phyloP scores from a whole-genome alignment of 2,329 filamentous ascomycete species.

The Gyromitra esculenta region DNA sequence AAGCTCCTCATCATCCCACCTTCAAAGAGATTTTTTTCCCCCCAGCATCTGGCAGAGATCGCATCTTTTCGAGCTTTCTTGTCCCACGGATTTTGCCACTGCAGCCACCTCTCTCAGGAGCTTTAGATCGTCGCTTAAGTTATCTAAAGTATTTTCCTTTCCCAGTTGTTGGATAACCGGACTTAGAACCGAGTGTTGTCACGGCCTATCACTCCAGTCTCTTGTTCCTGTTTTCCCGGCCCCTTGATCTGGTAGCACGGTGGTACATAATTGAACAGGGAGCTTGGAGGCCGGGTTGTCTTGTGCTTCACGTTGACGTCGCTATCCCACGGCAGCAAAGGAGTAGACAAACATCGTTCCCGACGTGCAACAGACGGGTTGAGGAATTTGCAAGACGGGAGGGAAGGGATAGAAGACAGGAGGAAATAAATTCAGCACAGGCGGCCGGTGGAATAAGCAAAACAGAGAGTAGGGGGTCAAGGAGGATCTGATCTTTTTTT shows the following conservation, averaged over 20 bases:
- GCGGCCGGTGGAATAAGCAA: slow-evolving; percentile 42
- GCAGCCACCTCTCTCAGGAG: neutral
- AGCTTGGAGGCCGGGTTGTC: slow-evolving; percentile 39
- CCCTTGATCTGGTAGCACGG: slow-evolving; percentile 38
- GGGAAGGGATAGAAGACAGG: slow-evolving; percentile 45
- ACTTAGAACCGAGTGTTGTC: slow-evolving; percentile 29
- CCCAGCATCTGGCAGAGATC: slow-evolving; percentile 12
- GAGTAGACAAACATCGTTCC: slow-evolving; percentile 43
- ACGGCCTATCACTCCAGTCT: slow-evolving; percentile 20
- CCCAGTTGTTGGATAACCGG: slow-evolving; percentile 16
- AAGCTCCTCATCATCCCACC: slow-evolving; percentile 40
- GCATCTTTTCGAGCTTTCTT: slow-evolving; percentile 20
- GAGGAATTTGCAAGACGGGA: slow-evolving; percentile 26
- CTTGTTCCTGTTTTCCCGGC: slow-evolving; percentile 13
- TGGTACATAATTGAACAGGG: slow-evolving; percentile 31
- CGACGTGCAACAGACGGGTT: slow-evolving; percentile 29
- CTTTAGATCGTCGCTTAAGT: slow-evolving; percentile 29
- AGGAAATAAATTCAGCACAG: slow-evolving; percentile 48
- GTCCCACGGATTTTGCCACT: slow-evolving; percentile 19
- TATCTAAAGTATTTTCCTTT: slow-evolving; percentile 5
- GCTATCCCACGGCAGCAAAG: slow-evolving; percentile 33
- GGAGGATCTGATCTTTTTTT: slow-evolving; percentile 36
- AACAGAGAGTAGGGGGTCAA: slow-evolving; percentile 16
- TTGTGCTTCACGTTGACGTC: slow-evolving; percentile 47
- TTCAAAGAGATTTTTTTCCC: slow-evolving; percentile 9